Conservation (phyloP, 805 yeast species). For the Yarrowia sp. region DNA sequence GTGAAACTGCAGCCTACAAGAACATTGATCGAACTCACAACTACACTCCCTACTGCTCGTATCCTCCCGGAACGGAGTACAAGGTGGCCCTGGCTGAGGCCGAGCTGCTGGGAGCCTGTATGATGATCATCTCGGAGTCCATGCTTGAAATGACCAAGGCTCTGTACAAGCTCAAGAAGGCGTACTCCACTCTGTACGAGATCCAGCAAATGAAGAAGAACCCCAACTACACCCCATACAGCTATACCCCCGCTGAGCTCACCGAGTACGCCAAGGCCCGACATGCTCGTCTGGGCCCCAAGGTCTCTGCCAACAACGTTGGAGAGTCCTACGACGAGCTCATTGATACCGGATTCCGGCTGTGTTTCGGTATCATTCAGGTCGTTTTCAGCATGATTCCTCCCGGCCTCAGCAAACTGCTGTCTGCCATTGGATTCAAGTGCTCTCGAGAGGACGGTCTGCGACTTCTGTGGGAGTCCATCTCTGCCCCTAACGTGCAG, state of each 20-base stretch:
- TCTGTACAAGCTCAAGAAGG: conserved; percentile 79
- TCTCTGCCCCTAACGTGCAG: conserved; percentile 83
- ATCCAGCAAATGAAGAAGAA: conserved; percentile 55
- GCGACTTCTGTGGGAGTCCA: conserved; percentile 85
- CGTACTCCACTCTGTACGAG: conserved; percentile 85
- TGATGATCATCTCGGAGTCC: conserved; percentile 87
- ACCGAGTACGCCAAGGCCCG: conserved; percentile 36
- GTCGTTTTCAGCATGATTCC: conserved; percentile 92
- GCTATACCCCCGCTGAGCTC: conserved; percentile 28
- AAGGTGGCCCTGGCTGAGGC: conserved; percentile 91
- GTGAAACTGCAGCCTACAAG: conserved; percentile 28
- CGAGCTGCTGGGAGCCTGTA: conserved; percentile 80
- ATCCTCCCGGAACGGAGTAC: conserved; percentile 94
- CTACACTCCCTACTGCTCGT: conserved; percentile 47
- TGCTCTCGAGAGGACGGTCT: conserved; percentile 90
- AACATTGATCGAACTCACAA: conserved; percentile 25
- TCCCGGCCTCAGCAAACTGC: conserved; percentile 85
- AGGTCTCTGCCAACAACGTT: conserved; percentile 31
- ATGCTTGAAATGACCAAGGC: conserved; percentile 92
- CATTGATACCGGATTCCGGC: conserved; percentile 85
- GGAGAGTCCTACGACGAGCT: conserved; percentile 75
- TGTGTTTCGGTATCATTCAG: conserved; percentile 91
- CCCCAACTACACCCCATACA: conserved; percentile 20
- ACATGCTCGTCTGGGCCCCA: conserved; percentile 30
- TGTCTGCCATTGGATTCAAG: conserved; percentile 88